Percentiles rank a stretch among this genome's conserved stretches.
phyloP scores from a whole-genome alignment of 2,329 filamentous ascomycete species.

The Fusarium torulosum region DNA sequence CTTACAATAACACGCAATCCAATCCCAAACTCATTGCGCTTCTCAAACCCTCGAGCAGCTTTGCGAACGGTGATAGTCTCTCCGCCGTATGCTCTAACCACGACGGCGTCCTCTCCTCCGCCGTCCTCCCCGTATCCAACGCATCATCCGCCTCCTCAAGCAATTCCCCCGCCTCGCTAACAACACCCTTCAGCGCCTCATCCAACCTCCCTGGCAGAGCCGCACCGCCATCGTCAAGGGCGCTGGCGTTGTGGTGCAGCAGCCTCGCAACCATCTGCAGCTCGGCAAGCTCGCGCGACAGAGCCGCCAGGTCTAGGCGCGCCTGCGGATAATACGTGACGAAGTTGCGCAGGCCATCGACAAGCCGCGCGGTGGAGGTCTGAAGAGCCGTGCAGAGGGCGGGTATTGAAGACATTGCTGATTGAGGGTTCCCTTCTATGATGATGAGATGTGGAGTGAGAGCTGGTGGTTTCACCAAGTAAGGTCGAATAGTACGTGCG shows the following conservation, averaged over 20 bases:
- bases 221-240: slow-evolving; percentile 29
- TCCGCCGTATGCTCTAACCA: slow-evolving; percentile 47
- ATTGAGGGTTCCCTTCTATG: slow-evolving; percentile 1
- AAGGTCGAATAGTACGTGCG: slow-evolving; percentile 4
- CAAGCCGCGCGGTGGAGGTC: slow-evolving; percentile 30
- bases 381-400: slow-evolving; percentile 43
- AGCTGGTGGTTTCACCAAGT: slow-evolving; percentile 6
- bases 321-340: slow-evolving; percentile 43
- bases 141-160: slow-evolving; percentile 45
- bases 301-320: slow-evolving; percentile 41
- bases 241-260: slow-evolving; percentile 43
- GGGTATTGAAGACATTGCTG: slow-evolving; percentile 25
- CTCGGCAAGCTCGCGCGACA: slow-evolving; percentile 49
- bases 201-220: slow-evolving; percentile 28
- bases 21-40: slow-evolving; percentile 45
- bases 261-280: slow-evolving; percentile 46
- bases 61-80: slow-evolving; percentile 35
- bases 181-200: slow-evolving; percentile 33
- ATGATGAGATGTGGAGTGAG: slow-evolving; percentile 20
- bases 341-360: slow-evolving; percentile 44
- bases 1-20: slow-evolving; percentile 44
- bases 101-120: slow-evolving; percentile 23
- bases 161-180: slow-evolving; percentile 35
- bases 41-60: slow-evolving; percentile 39
- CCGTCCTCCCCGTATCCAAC: slow-evolving; percentile 26